Evolutionary conservation across 2,329 filamentous ascomycete species (phyloP).

Genomic region (Talaromyces sp.): DNA sequence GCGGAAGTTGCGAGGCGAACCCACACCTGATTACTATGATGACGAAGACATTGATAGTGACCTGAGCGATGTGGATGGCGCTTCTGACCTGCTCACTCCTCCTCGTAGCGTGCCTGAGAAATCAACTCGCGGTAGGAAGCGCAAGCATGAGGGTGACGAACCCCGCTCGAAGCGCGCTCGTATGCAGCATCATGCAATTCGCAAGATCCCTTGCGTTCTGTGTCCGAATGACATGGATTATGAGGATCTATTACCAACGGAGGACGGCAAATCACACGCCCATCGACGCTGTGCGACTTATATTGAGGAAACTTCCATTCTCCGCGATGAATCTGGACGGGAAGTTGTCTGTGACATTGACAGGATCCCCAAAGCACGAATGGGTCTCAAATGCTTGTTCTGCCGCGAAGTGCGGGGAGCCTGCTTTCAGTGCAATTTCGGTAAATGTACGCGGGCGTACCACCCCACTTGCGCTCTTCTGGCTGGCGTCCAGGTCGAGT

Average conservation of each 20-base stretch:
- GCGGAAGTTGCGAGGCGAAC: constrained; percentile 82
- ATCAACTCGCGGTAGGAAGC: constrained; percentile 57
- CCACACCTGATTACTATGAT: constrained; percentile 47
- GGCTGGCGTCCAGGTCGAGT: constrained; percentile 86
- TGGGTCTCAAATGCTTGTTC: constrained; percentile 90
- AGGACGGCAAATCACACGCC: constrained; percentile 72
- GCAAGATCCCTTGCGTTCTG: constrained; percentile 77
- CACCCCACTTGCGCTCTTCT: constrained; percentile 92
- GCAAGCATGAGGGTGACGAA: constrained; percentile 55
- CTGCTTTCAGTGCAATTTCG: constrained; percentile 92
- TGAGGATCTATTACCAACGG: constrained; percentile 77
- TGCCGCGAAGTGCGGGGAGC: constrained; percentile 93
- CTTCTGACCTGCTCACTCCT: constrained; percentile 70
- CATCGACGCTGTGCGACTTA: constrained; percentile 87
- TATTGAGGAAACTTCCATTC: constrained; percentile 85
- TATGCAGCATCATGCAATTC: constrained; percentile 64
- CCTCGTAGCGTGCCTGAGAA: constrained; percentile 64
- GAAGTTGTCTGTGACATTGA: constrained; percentile 73
- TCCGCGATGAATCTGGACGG: constrained; percentile 59
- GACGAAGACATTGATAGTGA: constrained; percentile 57
- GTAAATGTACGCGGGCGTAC: constrained; percentile 89
- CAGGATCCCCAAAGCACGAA: constrained; percentile 77
- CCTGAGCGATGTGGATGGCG: constrained; percentile 56
- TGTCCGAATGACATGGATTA: constrained; percentile 86
- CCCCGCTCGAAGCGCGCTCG: constrained; percentile 72